Evolutionary conservation across 768 basidiomycete species (phyloP), one percentile per base, ranked within the genome.

Genomic region (Mycena venus): DNA sequence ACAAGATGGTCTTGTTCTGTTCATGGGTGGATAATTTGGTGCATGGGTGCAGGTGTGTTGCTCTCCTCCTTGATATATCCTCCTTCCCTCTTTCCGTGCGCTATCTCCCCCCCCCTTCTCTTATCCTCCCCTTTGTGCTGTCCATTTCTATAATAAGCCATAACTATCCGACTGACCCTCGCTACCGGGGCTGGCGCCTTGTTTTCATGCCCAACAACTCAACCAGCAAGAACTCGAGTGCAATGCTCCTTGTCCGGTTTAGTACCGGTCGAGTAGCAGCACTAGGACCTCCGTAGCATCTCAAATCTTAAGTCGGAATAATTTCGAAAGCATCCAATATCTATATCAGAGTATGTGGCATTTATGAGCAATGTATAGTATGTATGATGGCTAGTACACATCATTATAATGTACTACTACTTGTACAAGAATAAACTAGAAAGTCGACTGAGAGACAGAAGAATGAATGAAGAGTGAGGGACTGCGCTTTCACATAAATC

Each of bases 1-100:
- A 88, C 68, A 79, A 81, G 55, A 75, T 91, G n/a, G 88, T 84
- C 3, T 82, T 87, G 8, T 91, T 91, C 77, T 90, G 90, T 78
- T 89, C 87, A n/a, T 84, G 87, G 14, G 74, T 92, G 36, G 83
- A 83, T 32, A 81, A 88, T 70, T 75, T 92, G 29, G 81, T 87
- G n/a, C n/a, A n/a, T n/a, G n/a, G n/a, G n/a, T n/a, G 51, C 80
- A 73, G 69, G 73, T 70, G 59, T 15, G 64, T 65, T 1, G 4
- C 14, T n/a, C 17, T 1, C 15, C 21, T 23, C 7, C 23, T 36
- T 61, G n/a, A n/a, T n/a, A n/a, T n/a, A n/a, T n/a, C n/a, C n/a
- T n/a, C n/a, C n/a, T n/a, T n/a, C n/a, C n/a, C n/a, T n/a, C n/a
- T n/a, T n/a, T n/a, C n/a, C n/a, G n/a, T n/a, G n/a, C n/a, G n/a